phyloP scores from a whole-genome alignment of 1,284 basidiomycete genomes.

The Exobasidium rhododendri region DNA sequence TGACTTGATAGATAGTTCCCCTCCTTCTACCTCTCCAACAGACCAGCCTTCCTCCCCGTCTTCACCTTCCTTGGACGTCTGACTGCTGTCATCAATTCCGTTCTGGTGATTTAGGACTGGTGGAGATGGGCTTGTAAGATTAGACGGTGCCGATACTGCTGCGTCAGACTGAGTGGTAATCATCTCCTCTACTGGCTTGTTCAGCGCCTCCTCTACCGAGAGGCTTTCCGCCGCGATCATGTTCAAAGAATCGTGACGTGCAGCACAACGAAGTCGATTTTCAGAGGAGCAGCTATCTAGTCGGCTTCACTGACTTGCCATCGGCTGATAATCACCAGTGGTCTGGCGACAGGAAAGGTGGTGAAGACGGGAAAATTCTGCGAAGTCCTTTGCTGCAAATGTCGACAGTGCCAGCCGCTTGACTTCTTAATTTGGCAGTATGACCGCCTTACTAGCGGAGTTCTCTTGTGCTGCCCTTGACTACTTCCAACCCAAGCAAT shows the following conservation, averaged over 20 bases:
- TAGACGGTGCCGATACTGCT: conserved; percentile 5
- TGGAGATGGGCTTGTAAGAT: background rate
- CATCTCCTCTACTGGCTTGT: conserved; percentile 17
- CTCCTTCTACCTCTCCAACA: background rate
- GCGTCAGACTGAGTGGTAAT: background rate
- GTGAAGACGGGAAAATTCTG: too few species aligned
- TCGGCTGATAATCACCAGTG: too few species aligned
- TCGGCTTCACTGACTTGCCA: too few species aligned
- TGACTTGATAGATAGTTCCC: background rate
- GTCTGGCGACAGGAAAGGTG: too few species aligned
- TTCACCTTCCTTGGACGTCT: background rate
- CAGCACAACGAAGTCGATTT: too few species aligned
- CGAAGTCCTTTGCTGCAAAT: too few species aligned
- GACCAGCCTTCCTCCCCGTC: background rate
- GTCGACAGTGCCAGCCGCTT: too few species aligned
- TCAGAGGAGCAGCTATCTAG: too few species aligned
- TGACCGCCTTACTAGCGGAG: too few species aligned
- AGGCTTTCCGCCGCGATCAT: conserved; percentile 10
- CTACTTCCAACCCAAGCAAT: too few species aligned
- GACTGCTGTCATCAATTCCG: background rate
- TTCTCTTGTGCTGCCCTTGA: too few species aligned
- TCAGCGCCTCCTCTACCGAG: conserved; percentile 16
- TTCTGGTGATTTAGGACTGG: background rate
- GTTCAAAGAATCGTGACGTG: background rate
- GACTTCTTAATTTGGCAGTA: too few species aligned